Evolutionary conservation across 805 yeast species (phyloP), one percentile per base, ranked within the genome.

Genomic region (Nematodospora valgi): DNA sequence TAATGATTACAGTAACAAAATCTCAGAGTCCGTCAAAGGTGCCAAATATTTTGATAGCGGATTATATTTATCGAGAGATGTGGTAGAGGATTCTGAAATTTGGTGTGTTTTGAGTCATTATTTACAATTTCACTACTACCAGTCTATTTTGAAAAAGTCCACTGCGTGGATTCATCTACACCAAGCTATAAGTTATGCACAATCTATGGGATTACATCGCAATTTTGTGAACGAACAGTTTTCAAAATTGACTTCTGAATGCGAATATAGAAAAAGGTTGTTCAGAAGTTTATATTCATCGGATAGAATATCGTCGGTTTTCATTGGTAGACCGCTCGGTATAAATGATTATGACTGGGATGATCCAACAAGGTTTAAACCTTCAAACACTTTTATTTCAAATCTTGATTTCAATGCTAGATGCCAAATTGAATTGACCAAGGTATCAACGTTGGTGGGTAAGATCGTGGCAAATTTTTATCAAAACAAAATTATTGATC

Each of bases 81-180:
- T 58, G 1, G 54, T 55, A n/a, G 64, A 65, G 30, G 72, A 65
- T 41, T 65, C 37, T 59, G 18, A 60, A 50, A 28, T 68, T 10
- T 69, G 74, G 73, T 43, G 64, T 9, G 66, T 67, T 3, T 70
- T 67, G 37, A 63, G 64, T 4, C 54, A 68, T 38, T 42, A 65
- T 20, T 43, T 72, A 15, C 51, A 61, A 23, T 66, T 57, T 43
- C 58, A 68, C 42, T 68, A 56, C 44, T 62, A 70, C 38, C 70
- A 65, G 32, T 48, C 56, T 20, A 55, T 55, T n/a, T 62, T 70
- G 7, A 61, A 59, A 32, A 56, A 68, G 37, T 58, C 58, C 30
- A 52, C 67, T 0, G 66, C 74, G 4, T 71, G 75, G 75, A 51
- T 68, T 10, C 59, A 58, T 42, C 43, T 70, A 16, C 72, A 73